Base-by-base conservation (phyloP, 371 early-diverging fungal species). In the Ordospora colligata region DNA sequence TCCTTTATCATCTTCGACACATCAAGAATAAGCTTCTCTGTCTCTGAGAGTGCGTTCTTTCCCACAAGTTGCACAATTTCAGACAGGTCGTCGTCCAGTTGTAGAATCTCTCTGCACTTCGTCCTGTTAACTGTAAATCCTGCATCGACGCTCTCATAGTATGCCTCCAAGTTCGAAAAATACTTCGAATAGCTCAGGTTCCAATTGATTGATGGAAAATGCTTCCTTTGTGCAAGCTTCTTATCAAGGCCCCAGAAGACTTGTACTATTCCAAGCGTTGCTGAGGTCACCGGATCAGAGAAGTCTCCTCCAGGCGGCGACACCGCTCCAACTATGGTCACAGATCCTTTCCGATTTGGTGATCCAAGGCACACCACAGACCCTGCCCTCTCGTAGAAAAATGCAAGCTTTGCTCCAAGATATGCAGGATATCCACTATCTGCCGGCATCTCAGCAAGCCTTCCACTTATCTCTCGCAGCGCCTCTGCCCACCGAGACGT, bases 191-290 rank as follows among this genome's bases (percentile, higher is more conserved):
- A 99, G 83, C 90, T 90, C 82, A 94, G 87, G 58, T 91, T 93
- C 97, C 97, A 98, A 88, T 99, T 97, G 74, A 98, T 94, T 22
- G 97, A 96, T 9, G 99, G 99, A 90, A 98, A 99, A 87, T 99
- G 98, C 88, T 99, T 98, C 83, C 98, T 90, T 86, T 99, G 99
- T 22, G 99, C 99, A 49, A 99, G 88, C 87, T 98, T 99, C 89
- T 99, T 99, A 87, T 99, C 99, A 75, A 99, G 87, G 76, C 98
- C 99, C 99, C 99, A 99, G 88, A 99, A 99, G 51, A 98, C 98
- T 84, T 99, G 98, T 0, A 96, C 98, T 85, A 98, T 98, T 87
- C 96, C 90, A 44, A 99, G 88, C 4, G 97, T 98, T 9, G 99
- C 91, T 21, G 93, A 87, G 25, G 99, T 99, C 44, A 99, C 98